phyloP scores from a whole-genome alignment of 2,329 filamentous ascomycete species.

The Claviceps sp. region DNA sequence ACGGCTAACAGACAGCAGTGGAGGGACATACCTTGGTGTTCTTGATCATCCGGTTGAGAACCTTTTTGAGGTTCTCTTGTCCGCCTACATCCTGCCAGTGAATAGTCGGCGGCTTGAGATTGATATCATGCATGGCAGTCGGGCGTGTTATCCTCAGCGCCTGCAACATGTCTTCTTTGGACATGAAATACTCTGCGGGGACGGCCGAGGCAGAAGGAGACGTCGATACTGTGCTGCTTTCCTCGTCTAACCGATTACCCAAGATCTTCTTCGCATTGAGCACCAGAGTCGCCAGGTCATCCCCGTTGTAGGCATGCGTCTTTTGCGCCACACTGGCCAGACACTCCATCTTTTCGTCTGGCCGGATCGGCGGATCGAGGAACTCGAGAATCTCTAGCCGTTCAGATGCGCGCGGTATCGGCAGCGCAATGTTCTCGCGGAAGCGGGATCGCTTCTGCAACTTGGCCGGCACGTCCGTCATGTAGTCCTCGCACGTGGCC shows the following conservation, averaged over 20 bases:
- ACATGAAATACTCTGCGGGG: slow-evolving; percentile 16
- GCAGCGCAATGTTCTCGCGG: slow-evolving; percentile 53
- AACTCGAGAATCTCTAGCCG: slow-evolving; percentile 62
- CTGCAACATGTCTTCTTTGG: slow-evolving; percentile 41
- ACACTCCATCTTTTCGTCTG: slow-evolving; percentile 35
- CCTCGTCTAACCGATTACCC: slow-evolving; percentile 13
- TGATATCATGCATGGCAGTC: slow-evolving; percentile 78
- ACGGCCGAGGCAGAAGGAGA: not conserved
- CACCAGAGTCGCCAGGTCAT: slow-evolving; percentile 58
- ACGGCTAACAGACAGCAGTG: not conserved
- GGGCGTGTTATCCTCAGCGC: slow-evolving; percentile 61
- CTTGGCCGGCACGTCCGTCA: slow-evolving; percentile 56
- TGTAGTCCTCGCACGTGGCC: slow-evolving; percentile 57
- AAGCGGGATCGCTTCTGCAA: slow-evolving; percentile 56
- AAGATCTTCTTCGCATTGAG: slow-evolving; percentile 17
- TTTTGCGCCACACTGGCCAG: slow-evolving; percentile 52
- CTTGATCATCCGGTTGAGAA: slow-evolving; percentile 38
- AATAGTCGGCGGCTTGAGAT: slow-evolving; percentile 75
- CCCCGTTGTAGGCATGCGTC: slow-evolving; percentile 78
- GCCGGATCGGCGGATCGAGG: slow-evolving; percentile 33
- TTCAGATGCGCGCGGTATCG: slow-evolving; percentile 59
- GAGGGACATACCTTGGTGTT: slow-evolving; percentile 16
- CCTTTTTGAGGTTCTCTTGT: slow-evolving; percentile 59
- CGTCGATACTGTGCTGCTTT: not conserved
- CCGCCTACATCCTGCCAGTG: slow-evolving; percentile 83